Evolutionary conservation across 805 yeast genomes (phyloP).

Genomic region (Kazachstania africana): DNA sequence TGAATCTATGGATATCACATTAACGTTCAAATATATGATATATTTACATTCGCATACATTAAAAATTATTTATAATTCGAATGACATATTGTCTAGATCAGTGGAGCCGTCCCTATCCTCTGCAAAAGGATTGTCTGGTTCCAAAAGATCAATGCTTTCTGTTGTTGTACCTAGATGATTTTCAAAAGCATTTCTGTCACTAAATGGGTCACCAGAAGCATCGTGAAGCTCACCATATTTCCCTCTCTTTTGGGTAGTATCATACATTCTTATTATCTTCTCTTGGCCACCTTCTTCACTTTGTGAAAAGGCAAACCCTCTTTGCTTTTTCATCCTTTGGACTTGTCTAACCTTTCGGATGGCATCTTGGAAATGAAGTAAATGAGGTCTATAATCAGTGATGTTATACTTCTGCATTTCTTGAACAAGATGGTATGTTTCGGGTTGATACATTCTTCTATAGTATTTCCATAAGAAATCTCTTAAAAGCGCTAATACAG

Average conservation of each 20-base stretch:
- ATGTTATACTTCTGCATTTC: constrained; percentile 93
- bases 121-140: constrained; percentile 9
- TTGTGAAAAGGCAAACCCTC: constrained; percentile 97
- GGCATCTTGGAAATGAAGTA: constrained; percentile 94
- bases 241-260: constrained; percentile 79
- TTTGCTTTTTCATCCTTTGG: constrained; percentile 93
- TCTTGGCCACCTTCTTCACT: constrained; percentile 86
- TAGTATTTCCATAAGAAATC: constrained; percentile 92
- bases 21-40: too few relatives aligned
- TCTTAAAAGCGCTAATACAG: constrained; percentile 67
- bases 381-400: constrained; percentile 88
- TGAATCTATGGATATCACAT: too few relatives aligned
- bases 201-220: constrained; percentile 27
- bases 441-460: constrained; percentile 84
- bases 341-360: constrained; percentile 96
- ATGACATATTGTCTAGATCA: constrained; percentile 2
- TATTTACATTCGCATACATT: too few relatives aligned
- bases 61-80: too few relatives aligned
- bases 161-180: background rate
- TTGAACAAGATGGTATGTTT: constrained; percentile 88
- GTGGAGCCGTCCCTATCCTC: background rate
- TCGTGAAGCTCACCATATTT: constrained; percentile 51
- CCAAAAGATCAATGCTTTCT: background rate
- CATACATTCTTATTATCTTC: constrained; percentile 82
- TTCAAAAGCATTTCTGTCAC: constrained; percentile 7